Evolutionary conservation across 768 basidiomycete genomes (phyloP).

Genomic region (Gloeostereum incarnatum): DNA sequence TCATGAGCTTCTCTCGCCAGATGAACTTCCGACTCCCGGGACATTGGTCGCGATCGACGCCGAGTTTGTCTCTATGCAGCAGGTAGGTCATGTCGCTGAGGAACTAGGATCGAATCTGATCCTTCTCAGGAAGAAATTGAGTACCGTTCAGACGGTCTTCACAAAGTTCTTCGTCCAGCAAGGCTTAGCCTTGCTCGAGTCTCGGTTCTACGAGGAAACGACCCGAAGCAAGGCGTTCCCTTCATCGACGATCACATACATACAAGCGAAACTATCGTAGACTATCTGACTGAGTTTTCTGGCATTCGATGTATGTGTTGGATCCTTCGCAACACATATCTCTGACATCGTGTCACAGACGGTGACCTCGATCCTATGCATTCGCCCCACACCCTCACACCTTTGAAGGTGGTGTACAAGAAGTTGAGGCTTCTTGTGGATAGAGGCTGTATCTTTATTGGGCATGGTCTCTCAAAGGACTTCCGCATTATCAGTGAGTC

Average conservation of each 20-base stretch:
- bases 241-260: slow-evolving; percentile 99
- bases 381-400: slow-evolving; percentile 85
- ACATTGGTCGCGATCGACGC: slow-evolving; percentile 94
- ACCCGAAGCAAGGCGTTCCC: slow-evolving; percentile 70
- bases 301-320: slow-evolving; percentile 76
- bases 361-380: slow-evolving; percentile 86
- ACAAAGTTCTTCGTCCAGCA: slow-evolving; percentile 85
- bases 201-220: slow-evolving; percentile 85
- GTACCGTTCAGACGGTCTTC: slow-evolving; percentile 89
- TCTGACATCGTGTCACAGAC: slow-evolving; percentile 33
- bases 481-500: slow-evolving; percentile 94
- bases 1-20: slow-evolving; percentile 61
- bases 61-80: slow-evolving; percentile 96
- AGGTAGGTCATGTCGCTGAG: slow-evolving; percentile 32
- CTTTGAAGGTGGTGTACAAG: slow-evolving; percentile 97
- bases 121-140: slow-evolving; percentile 81
- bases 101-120: background rate
- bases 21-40: slow-evolving; percentile 80
- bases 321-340: slow-evolving; percentile 1
- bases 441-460: slow-evolving; percentile 92
- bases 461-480: slow-evolving; percentile 95
- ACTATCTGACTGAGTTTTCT: slow-evolving; percentile 95
- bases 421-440: slow-evolving; percentile 91
- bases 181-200: slow-evolving; percentile 90
- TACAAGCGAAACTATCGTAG: slow-evolving; percentile 90